A percentile compares a stretch with the other conserved stretches of the same genome.
Evolutionary conservation across 2,329 filamentous ascomycete genomes (phyloP).

Genomic region (Botrytis deweyae): DNA sequence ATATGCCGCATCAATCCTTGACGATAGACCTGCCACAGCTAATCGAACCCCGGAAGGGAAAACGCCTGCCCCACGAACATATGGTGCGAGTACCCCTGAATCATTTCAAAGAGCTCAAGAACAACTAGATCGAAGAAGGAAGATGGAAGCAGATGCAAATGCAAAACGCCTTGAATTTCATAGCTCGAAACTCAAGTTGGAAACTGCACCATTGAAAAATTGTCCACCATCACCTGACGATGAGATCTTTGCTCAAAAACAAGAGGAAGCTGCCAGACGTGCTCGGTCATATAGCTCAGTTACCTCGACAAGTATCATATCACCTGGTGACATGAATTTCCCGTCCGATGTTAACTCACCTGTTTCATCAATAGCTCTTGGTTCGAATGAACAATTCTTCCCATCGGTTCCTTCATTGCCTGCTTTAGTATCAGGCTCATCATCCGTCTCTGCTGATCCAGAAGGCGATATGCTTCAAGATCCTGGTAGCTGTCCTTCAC

Average conservation of each 20-base stretch:
- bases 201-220: conserved; percentile 24
- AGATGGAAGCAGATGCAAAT: conserved; percentile 41
- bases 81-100: conserved; percentile 44
- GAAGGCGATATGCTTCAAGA: conserved; percentile 59
- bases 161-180: conserved; percentile 35
- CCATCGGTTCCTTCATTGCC: conserved; percentile 64
- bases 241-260: conserved; percentile 38
- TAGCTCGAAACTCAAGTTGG: conserved; percentile 7
- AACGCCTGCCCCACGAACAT: conserved; percentile 41
- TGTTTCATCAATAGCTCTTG: conserved; percentile 49
- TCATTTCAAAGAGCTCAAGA: conserved; percentile 44
- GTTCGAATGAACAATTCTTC: conserved; percentile 44
- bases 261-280: conserved; percentile 30
- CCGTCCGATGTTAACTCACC: conserved; percentile 32
- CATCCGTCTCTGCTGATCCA: conserved; percentile 61
- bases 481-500: conserved; percentile 50
- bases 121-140: conserved; percentile 36
- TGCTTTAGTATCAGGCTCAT: conserved; percentile 61
- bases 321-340: conserved; percentile 31
- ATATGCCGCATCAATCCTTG: conserved; percentile 41
- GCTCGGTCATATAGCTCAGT: conserved; percentile 37
- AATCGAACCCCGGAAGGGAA: conserved; percentile 46
- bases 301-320: conserved; percentile 44
- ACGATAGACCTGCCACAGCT: conserved; percentile 50
- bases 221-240: conserved; percentile 51